A percentile compares a stretch with the other conserved stretches of the same genome.
Conservation (phyloP, 2,329 filamentous ascomycete genomes). For the Exophiala bonariae region DNA sequence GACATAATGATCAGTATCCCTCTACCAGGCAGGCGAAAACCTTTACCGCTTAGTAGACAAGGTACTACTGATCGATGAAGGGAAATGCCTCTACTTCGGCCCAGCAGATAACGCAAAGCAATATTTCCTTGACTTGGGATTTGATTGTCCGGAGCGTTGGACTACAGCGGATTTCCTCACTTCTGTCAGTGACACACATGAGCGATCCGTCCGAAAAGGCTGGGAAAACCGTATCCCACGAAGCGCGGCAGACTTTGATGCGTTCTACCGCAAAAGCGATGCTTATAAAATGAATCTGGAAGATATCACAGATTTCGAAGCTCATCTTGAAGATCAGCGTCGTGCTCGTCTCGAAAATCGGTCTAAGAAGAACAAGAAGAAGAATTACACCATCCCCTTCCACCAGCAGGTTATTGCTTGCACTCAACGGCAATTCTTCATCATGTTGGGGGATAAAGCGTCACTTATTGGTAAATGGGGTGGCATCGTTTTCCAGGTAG, state of each 20-base stretch:
- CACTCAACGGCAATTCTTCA: conserved; percentile 55
- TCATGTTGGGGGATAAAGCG: conserved; percentile 56
- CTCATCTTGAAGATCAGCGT: conserved; percentile 42
- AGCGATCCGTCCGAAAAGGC: conserved; percentile 56
- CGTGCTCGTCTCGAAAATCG: conserved; percentile 41
- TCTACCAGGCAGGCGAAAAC: conserved; percentile 66
- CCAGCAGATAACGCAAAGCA: conserved; percentile 60
- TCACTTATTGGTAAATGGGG: conserved; percentile 54
- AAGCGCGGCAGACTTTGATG: conserved; percentile 56
- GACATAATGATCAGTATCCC: too few species aligned
- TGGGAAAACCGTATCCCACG: conserved; percentile 59
- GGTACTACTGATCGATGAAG: conserved; percentile 66
- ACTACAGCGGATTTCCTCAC: conserved; percentile 77
- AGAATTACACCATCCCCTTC: conserved; percentile 55
- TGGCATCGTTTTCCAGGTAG: conserved; percentile 42
- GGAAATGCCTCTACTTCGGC: conserved; percentile 73
- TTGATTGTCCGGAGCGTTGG: conserved; percentile 68
- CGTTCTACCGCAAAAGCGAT: conserved; percentile 50
- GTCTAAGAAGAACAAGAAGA: conserved; percentile 43
- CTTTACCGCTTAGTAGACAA: conserved; percentile 64
- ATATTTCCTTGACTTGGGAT: conserved; percentile 72
- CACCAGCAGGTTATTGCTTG: conserved; percentile 52
- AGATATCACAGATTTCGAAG: conserved; percentile 57
- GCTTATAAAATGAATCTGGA: conserved; percentile 43
- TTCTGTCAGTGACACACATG: conserved; percentile 61